phyloP scores from a whole-genome alignment of 164 flowering plant genomes.

The Protea cynaroides region DNA sequence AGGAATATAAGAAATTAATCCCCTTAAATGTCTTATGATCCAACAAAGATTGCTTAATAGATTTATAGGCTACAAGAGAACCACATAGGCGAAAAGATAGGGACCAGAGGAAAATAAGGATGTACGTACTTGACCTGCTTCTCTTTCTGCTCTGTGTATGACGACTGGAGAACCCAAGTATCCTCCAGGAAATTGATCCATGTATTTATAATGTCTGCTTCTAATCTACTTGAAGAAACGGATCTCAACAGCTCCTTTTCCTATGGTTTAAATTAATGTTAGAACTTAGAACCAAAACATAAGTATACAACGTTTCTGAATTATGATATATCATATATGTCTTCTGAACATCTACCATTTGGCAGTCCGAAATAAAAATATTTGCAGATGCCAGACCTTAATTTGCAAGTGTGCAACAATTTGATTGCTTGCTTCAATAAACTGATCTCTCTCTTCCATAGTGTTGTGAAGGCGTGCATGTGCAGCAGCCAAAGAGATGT shows the following conservation, averaged over 20 bases:
- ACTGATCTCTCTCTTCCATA: constrained; percentile 66
- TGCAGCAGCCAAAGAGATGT: constrained; percentile 61
- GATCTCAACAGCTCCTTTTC: constrained; percentile 57
- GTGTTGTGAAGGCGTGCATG: constrained; percentile 51
- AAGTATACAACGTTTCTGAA: not conserved
- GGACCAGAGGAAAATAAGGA: not conserved
- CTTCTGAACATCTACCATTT: not conserved
- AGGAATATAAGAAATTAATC: no score
- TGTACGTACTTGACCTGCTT: constrained; percentile 58
- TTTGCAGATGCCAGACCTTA: constrained; percentile 45
- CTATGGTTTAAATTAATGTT: constrained; percentile 21
- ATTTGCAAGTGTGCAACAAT: constrained; percentile 60
- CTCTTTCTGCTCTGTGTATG: constrained; percentile 27
- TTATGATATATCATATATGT: not conserved
- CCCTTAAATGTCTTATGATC: no score
- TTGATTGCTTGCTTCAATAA: constrained; percentile 80
- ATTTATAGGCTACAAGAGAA: not conserved
- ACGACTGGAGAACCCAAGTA: constrained; percentile 41
- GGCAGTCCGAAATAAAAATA: constrained; percentile 9
- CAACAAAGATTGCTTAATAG: not conserved
- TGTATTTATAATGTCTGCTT: constrained; percentile 42
- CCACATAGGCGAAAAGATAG: not conserved
- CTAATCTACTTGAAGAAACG: constrained; percentile 34
- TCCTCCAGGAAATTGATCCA: constrained; percentile 49
- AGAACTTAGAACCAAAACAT: constrained; percentile 1